These are phyloP conservation scores for Aegilops speltoides DNA, from an alignment of 176 grass and related monocot genomes.

Conservation along the genomic window DNA sequence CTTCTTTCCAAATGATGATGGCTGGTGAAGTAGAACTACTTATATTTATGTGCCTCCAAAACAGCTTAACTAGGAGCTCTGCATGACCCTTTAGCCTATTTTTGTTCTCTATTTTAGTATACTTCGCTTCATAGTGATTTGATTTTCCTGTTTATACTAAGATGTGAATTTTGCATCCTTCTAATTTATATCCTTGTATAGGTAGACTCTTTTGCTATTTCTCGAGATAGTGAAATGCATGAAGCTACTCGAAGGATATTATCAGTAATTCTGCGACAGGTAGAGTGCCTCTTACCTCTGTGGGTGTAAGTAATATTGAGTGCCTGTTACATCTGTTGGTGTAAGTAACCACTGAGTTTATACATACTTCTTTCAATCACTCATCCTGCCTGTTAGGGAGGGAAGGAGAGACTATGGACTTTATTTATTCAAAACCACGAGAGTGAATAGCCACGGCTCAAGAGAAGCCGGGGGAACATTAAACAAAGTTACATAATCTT, in stretches of 20 bases:
- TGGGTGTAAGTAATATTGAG: background rate
- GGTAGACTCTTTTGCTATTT: slow-evolving; percentile 91
- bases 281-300: slow-evolving; percentile 28
- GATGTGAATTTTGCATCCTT: background rate
- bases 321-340: background rate
- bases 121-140: background rate
- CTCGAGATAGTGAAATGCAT: slow-evolving; percentile 93
- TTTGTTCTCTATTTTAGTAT: background rate
- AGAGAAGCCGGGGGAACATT: background rate
- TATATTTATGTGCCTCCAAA: background rate
- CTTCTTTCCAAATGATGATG: background rate
- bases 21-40: background rate
- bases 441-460: background rate
- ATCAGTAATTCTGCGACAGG: slow-evolving; percentile 95
- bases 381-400: background rate
- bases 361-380: background rate
- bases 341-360: slow-evolving; percentile 12
- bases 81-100: background rate
- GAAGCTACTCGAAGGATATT: slow-evolving; percentile 96
- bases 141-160: slow-evolving; percentile 20
- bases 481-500: background rate
- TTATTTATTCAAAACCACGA: background rate
- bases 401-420: background rate
- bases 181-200: slow-evolving; percentile 29
- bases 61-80: background rate